A percentile compares a stretch with the other conserved stretches of the same genome.
Evolutionary conservation across 345 rosid species (phyloP).

Genomic region (Bruguiera gymnorhiza): DNA sequence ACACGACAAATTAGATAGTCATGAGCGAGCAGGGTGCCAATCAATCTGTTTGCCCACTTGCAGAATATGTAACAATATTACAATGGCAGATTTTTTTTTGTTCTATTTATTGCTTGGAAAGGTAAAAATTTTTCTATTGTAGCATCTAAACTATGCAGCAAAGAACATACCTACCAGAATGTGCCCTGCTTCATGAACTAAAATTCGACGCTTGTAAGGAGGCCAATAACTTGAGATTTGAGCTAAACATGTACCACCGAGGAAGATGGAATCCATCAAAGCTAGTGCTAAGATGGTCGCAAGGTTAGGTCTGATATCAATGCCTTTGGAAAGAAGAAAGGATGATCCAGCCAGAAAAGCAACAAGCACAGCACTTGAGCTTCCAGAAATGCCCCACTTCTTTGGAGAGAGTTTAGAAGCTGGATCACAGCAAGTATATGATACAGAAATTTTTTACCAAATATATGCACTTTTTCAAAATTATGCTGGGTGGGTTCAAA

Average conservation of each 20-base stretch:
- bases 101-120: background rate
- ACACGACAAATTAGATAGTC: background rate
- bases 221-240: conserved; percentile 93
- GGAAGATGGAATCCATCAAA: conserved; percentile 60
- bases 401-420: conserved; percentile 72
- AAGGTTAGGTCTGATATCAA: conserved; percentile 75
- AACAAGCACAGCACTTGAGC: conserved; percentile 51
- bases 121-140: background rate
- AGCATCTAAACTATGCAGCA: conserved; percentile 8
- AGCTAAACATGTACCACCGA: conserved; percentile 85
- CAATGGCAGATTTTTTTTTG: background rate
- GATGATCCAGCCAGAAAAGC: conserved; percentile 66
- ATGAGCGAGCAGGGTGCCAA: background rate
- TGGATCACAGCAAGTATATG: conserved; percentile 17
- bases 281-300: conserved; percentile 64
- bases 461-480: background rate
- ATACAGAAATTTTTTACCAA: background rate
- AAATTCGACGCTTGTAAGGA: conserved; percentile 71
- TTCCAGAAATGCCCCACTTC: conserved; percentile 80
- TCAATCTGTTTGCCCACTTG: background rate
- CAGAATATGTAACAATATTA: background rate
- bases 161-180: conserved; percentile 60
- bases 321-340: conserved; percentile 66
- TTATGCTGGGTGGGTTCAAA: background rate
- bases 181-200: conserved; percentile 97